These are phyloP conservation scores for Tulasnella sp. DNA, from an alignment of 768 basidiomycete genomes.

Conservation along the genomic window DNA sequence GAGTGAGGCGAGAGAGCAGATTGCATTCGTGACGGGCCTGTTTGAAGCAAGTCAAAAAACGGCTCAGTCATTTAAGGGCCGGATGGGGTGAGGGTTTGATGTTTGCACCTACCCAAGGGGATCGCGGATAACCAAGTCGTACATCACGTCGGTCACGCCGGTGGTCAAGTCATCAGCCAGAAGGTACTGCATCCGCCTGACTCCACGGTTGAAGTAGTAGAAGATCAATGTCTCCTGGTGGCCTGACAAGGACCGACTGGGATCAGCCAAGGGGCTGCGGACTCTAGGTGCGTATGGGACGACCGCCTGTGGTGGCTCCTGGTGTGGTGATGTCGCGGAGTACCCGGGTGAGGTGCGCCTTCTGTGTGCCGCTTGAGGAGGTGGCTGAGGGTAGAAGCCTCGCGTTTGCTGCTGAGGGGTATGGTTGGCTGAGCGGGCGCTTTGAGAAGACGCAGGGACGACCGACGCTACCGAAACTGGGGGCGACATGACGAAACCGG, in stretches of 20 bases:
- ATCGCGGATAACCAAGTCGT: constrained; percentile 47
- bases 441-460: not conserved
- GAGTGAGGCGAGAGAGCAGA: constrained; percentile 64
- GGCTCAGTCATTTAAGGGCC: not conserved
- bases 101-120: constrained; percentile 37
- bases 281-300: constrained; percentile 6
- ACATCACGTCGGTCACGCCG: constrained; percentile 18
- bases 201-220: constrained; percentile 20
- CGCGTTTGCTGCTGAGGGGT: not conserved
- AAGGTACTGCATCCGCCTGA: constrained; percentile 18
- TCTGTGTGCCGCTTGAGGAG: not conserved
- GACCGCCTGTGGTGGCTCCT: not conserved
- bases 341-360: not conserved
- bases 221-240: constrained; percentile 16
- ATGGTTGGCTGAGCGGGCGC: not conserved
- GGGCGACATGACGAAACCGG: no score
- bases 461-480: not conserved
- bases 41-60: not conserved
- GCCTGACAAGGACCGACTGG: not conserved
- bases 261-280: constrained; percentile 6
- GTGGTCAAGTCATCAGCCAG: constrained; percentile 17
- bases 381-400: constrained; percentile 1
- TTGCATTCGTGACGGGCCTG: constrained; percentile 52
- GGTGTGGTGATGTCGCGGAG: not conserved
- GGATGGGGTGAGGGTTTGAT: no score